Evolutionary conservation across 2,329 filamentous ascomycete genomes (phyloP), one percentile per base, ranked within the genome.

Genomic region (Microdochium paspali): DNA sequence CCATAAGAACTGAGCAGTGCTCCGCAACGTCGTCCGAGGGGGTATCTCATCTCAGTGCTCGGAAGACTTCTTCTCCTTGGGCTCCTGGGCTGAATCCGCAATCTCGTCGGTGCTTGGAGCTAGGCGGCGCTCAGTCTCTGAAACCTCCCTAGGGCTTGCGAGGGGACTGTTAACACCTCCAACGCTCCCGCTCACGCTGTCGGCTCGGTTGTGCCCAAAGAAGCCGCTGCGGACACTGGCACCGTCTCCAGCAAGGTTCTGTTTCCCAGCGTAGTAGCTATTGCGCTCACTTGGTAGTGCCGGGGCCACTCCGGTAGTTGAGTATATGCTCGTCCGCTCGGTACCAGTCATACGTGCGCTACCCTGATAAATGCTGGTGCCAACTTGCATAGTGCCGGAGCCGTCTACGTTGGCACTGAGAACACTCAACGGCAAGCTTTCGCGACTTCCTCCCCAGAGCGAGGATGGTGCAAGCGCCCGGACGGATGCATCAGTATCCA

Each of bases 401-500:
- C 68, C 66, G 31, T 85, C 81, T 28, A 85, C 71, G 58, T 83
- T 89, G 49, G 82, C 78, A 58, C 85, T 89, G 30, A 93, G 73
- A 5, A 91, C 82, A 58, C 85, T 90, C 24, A 93, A 71, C 0
- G 87, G 87, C 2, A 93, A 73, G 40, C 82, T 87, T 65, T 93
- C 87, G 51, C 87, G 81, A 58, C 84, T 89, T 40, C 87, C 87
- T 42, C 87, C 87, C 74, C 86, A 93, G 4, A 91, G 73, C 1
- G 86, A 90, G 0, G 84, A 88, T 0, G 87, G 87, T 1, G 88
- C 85, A n/a, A 94, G 70, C 2, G 88, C 88, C 40, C 88, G 84
- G 32, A 93, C 86, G 0, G 86, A 91, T 4, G 88, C 88, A 61
- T 93, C 86, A 0, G 88, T 93, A 63, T 93, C 88, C 66, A 91